A percentile compares a stretch with the other conserved stretches of the same genome.
Evolutionary conservation across 495 filamentous ascomycete genomes (phyloP).

Genomic region (Penicillium manginii): DNA sequence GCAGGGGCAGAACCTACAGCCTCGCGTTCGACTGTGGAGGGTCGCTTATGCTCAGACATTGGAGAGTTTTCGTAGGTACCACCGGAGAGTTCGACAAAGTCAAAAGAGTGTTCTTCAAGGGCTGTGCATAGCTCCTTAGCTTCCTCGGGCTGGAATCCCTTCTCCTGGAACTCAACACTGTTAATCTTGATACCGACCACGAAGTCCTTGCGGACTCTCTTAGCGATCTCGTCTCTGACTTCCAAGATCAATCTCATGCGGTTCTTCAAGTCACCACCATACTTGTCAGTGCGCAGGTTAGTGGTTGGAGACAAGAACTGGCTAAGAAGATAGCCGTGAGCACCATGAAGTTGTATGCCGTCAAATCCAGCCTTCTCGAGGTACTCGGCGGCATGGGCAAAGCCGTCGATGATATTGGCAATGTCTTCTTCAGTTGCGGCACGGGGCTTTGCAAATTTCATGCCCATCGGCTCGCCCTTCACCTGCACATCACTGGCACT

Average conservation of each 20-base stretch:
- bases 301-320: conserved; percentile 62
- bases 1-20: conserved; percentile 26
- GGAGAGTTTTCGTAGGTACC: conserved; percentile 61
- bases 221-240: conserved; percentile 38
- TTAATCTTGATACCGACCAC: conserved; percentile 70
- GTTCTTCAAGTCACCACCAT: conserved; percentile 58
- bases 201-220: conserved; percentile 51
- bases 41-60: conserved; percentile 52
- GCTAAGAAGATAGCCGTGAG: conserved; percentile 65
- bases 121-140: conserved; percentile 55
- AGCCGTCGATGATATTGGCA: conserved; percentile 48
- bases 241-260: conserved; percentile 56
- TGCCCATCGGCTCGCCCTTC: conserved; percentile 44
- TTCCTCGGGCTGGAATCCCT: conserved; percentile 60
- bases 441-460: conserved; percentile 52
- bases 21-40: conserved; percentile 60
- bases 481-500: conserved; percentile 65
- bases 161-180: conserved; percentile 67
- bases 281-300: conserved; percentile 62
- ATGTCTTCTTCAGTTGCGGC: conserved; percentile 56
- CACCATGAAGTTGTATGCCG: conserved; percentile 61
- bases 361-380: conserved; percentile 61
- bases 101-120: conserved; percentile 59
- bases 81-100: conserved; percentile 67
- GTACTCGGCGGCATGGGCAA: conserved; percentile 60